Base-by-base conservation (phyloP, 2,329 filamentous ascomycete genomes). In the Aureobasidium sp. region DNA sequence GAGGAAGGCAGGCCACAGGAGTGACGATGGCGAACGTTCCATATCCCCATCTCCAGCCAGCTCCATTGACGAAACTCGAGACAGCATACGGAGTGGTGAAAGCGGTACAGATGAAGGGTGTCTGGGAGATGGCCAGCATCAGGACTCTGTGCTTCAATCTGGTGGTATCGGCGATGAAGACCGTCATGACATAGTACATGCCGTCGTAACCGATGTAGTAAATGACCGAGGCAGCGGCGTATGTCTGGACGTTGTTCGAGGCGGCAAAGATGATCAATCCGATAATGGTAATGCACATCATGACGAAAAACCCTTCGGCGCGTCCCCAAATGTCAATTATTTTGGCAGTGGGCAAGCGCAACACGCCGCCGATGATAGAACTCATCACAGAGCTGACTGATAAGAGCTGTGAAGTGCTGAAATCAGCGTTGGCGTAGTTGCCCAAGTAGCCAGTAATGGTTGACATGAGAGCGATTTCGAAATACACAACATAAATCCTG, bases 401-500 rank as follows among this genome's bases (percentile, higher is more conserved):
- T 12, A 62, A 47, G 17, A 67, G 65, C 7, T 72, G 71, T 1
- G 71, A 70, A 1, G 64, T 62, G 17, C 39, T 27, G 63, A 73
- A 74, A 59, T 53, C 61, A 22, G 70, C 66, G 51, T 72, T 73
- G 34, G 71, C 72, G 25, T 68, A 67, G 51, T 67, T 55, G 37
- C 69, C 70, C 39, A 71, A 66, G 6, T 59, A 59, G 4, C 53
- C 64, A 56, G 68, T 70, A 34, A 72, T 69, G 14, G 68, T 67
- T 7, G 66, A 67, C 60, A 73, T 70, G 62, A 74, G 70, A 6
- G 72, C 72, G 11, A 74, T 66, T 68, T 74, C 72, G 66, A 74
- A 74, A 64, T 72, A 73, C 57, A 68, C 70, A 3, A 74, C 58
- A 69, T 72, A 74, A 55, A 74, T 73, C 71, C 70, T 72, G 59